Conservation (phyloP, 495 filamentous ascomycete species). For the Gamarada debralockiae region DNA sequence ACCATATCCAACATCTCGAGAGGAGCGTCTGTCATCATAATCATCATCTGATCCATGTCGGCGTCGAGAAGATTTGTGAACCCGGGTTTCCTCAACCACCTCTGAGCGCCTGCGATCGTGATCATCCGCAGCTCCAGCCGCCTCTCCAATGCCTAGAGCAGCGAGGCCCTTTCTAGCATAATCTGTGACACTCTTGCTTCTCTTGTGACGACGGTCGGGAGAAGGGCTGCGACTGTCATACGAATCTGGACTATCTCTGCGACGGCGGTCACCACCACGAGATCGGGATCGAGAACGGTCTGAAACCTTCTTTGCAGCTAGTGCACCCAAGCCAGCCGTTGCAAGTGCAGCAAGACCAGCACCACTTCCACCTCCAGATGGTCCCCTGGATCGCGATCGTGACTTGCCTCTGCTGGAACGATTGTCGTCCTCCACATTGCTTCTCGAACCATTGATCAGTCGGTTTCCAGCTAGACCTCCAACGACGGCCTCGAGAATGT, state of each 20-base stretch:
- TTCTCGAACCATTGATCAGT: conserved; percentile 70
- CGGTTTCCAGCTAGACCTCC: conserved; percentile 82
- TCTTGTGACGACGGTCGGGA: conserved; percentile 24
- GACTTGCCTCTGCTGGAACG: conserved; percentile 49
- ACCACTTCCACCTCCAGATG: conserved; percentile 32
- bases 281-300: conserved; percentile 65
- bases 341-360: conserved; percentile 60
- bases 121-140: conserved; percentile 35
- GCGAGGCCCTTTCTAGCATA: conserved; percentile 52
- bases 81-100: conserved; percentile 45
- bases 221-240: conserved; percentile 43
- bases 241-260: conserved; percentile 38
- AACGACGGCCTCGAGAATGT: conserved; percentile 69
- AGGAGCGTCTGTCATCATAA: not conserved
- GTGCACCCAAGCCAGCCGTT: conserved; percentile 69
- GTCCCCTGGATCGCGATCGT: conserved; percentile 34
- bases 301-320: conserved; percentile 76
- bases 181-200: conserved; percentile 56
- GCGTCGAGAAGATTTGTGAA: conserved; percentile 14
- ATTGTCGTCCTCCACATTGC: conserved; percentile 52
- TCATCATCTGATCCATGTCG: conserved; percentile 5
- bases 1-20: conserved; percentile 14
- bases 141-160: conserved; percentile 47
- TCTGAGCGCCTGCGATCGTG: conserved; percentile 60
- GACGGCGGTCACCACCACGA: conserved; percentile 44